phyloP scores from a whole-genome alignment of 1,284 basidiomycete genomes.

The Lentinus polychrous region DNA sequence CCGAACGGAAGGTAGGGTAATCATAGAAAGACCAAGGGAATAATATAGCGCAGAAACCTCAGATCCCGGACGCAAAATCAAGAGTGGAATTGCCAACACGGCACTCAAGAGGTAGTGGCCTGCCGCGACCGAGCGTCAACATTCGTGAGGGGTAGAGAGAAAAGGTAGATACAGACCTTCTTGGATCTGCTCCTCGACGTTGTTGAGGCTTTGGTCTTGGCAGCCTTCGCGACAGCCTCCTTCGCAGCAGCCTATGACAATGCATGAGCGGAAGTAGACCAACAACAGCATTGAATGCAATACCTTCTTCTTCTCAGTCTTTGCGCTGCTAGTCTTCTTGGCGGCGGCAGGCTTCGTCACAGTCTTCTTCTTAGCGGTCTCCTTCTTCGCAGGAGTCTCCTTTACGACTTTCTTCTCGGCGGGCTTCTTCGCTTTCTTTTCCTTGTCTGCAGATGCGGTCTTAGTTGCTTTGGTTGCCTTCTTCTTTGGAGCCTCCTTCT shows the following conservation, averaged over 20 bases:
- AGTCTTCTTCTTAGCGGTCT: conserved; percentile 34
- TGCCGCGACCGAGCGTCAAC: background rate
- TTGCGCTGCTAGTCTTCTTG: conserved; percentile 24
- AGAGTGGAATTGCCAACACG: background rate
- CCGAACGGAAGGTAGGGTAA: too few relatives aligned
- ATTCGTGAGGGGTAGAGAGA: background rate
- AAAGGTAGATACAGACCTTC: conserved; percentile 18
- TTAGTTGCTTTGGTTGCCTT: conserved; percentile 16
- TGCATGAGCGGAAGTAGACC: conserved; percentile 9
- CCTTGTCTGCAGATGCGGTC: background rate
- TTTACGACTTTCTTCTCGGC: conserved; percentile 9
- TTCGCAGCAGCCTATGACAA: conserved; percentile 23
- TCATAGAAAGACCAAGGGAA: conserved; percentile 1
- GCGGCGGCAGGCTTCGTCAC: conserved; percentile 16
- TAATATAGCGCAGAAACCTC: conserved; percentile 4
- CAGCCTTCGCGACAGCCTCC: conserved; percentile 21
- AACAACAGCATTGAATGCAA: conserved; percentile 1
- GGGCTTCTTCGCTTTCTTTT: conserved; percentile 15
- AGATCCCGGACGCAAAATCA: background rate
- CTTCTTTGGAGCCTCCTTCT: conserved; percentile 12
- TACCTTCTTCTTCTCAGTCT: conserved; percentile 28
- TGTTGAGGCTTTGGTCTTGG: conserved; percentile 15
- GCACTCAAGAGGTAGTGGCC: too few relatives aligned
- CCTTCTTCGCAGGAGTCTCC: conserved; percentile 21
- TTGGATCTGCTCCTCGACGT: conserved; percentile 31